Evolutionary conservation across 2,329 filamentous ascomycete species (phyloP).

Genomic region (Plectosphaerella cucumerina): DNA sequence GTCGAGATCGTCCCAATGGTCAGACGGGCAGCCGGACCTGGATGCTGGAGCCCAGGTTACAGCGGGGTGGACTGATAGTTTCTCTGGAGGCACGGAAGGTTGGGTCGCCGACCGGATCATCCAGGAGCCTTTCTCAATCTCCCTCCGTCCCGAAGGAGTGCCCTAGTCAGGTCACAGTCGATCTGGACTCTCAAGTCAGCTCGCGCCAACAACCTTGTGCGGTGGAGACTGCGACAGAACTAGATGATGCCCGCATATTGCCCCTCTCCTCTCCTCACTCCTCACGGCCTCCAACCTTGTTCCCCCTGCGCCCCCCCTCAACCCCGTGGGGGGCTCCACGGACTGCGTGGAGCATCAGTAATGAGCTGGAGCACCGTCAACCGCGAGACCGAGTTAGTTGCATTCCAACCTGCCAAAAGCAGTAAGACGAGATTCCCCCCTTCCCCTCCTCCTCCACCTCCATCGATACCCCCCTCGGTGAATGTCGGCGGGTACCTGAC

Average conservation of each 20-base stretch:
- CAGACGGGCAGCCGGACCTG: too few relatives aligned
- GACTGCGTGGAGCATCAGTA: background rate
- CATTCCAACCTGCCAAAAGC: background rate
- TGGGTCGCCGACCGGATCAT: too few relatives aligned
- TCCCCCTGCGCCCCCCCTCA: background rate
- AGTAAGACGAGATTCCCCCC: background rate
- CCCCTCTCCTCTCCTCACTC: background rate
- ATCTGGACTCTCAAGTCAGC: too few relatives aligned
- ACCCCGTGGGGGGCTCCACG: background rate
- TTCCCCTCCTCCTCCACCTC: background rate
- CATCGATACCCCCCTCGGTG: background rate
- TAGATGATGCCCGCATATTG: background rate
- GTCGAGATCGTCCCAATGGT: too few relatives aligned
- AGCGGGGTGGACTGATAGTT: too few relatives aligned
- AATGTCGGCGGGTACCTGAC: background rate
- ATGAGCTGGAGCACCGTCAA: background rate
- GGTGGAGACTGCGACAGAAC: background rate
- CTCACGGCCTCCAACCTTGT: background rate
- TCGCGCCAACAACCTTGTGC: too few relatives aligned
- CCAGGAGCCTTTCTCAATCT: too few relatives aligned
- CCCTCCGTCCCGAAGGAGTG: too few relatives aligned
- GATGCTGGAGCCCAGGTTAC: too few relatives aligned
- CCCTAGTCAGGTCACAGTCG: too few relatives aligned
- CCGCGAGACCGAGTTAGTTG: too few relatives aligned
- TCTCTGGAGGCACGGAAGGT: too few relatives aligned